phyloP scores from a whole-genome alignment of 1,284 basidiomycete genomes.

The Rhodotorula sp. region DNA sequence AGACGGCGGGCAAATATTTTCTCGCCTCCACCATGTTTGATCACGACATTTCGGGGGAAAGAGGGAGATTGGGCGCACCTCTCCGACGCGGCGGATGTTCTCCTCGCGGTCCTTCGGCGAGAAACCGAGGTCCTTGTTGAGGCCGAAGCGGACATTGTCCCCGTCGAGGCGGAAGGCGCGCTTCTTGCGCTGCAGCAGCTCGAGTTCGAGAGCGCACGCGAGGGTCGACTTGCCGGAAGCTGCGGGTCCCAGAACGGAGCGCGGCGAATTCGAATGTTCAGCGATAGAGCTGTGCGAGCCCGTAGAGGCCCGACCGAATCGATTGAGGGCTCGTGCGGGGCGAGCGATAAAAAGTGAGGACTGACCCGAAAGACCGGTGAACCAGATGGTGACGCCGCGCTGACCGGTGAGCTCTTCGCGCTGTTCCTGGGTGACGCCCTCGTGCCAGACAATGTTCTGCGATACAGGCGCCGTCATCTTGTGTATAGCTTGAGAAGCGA shows the following conservation, averaged over 20 bases:
- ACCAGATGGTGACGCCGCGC: slow-evolving; percentile 85
- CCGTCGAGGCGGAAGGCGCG: slow-evolving; percentile 92
- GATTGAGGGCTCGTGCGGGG: background rate
- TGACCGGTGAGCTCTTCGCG: slow-evolving; percentile 69
- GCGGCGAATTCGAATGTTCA: background rate
- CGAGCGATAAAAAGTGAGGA: background rate
- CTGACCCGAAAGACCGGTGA: slow-evolving; percentile 87
- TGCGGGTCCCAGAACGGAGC: background rate
- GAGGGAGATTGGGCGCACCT: slow-evolving; percentile 57
- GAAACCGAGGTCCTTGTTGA: slow-evolving; percentile 98
- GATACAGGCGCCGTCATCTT: slow-evolving; percentile 31
- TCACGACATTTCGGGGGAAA: background rate
- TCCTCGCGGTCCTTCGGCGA: slow-evolving; percentile 91
- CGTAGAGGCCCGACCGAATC: background rate
- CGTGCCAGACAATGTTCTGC: slow-evolving; percentile 41
- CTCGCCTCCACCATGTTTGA: no score
- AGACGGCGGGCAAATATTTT: background rate
- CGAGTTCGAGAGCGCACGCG: slow-evolving; percentile 94
- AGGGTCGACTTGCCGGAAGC: slow-evolving; percentile 76
- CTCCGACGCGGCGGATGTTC: slow-evolving; percentile 96
- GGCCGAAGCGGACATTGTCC: slow-evolving; percentile 93
- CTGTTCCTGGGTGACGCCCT: slow-evolving; percentile 55
- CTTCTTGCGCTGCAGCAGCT: slow-evolving; percentile 80
- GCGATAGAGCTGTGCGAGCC: background rate
- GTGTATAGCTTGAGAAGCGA: background rate